Evolutionary conservation across 1,284 basidiomycete species (phyloP).

Genomic region (Limonomyces culmigenus): DNA sequence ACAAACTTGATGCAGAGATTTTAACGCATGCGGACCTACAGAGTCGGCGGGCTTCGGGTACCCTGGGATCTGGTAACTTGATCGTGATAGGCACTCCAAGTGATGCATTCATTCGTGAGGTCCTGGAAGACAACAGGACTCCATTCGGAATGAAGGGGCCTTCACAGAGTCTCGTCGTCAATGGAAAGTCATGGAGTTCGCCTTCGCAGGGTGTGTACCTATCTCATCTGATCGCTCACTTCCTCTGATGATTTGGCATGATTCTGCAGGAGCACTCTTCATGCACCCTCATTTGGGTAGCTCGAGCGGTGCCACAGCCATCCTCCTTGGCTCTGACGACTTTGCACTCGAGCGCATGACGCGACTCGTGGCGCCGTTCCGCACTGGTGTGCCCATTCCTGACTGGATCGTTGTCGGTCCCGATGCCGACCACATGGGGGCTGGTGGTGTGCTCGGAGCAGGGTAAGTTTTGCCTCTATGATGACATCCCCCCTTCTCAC

Average conservation of each 20-base stretch:
- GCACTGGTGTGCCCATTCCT: conserved; percentile 59
- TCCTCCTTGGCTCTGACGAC: too few species aligned
- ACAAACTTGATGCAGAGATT: conserved; percentile 51
- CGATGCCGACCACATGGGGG: conserved; percentile 34
- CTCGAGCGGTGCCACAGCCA: conserved; percentile 23
- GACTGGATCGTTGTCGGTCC: conserved; percentile 56
- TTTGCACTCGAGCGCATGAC: too few species aligned
- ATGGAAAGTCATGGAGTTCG: conserved; percentile 12
- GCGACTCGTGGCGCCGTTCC: conserved; percentile 57
- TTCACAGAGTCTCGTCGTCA: conserved; percentile 10
- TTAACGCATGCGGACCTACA: conserved; percentile 26
- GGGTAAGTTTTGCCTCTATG: conserved; percentile 28
- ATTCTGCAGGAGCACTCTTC: conserved; percentile 37
- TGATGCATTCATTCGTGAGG: conserved; percentile 6
- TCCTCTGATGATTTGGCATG: conserved; percentile 6
- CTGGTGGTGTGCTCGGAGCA: conserved; percentile 56
- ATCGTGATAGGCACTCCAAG: conserved; percentile 29
- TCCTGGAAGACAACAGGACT: conserved; percentile 12
- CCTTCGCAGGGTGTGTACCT: conserved; percentile 13
- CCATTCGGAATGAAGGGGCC: conserved; percentile 15
- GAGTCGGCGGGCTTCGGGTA: conserved; percentile 6
- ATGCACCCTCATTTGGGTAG: conserved; percentile 48
- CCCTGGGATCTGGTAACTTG: conserved; percentile 31
- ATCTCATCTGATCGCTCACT: neutral
- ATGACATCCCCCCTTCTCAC: neutral